phyloP scores from a whole-genome alignment of 805 yeast species.

The Wickerhamiella hasegawae region DNA sequence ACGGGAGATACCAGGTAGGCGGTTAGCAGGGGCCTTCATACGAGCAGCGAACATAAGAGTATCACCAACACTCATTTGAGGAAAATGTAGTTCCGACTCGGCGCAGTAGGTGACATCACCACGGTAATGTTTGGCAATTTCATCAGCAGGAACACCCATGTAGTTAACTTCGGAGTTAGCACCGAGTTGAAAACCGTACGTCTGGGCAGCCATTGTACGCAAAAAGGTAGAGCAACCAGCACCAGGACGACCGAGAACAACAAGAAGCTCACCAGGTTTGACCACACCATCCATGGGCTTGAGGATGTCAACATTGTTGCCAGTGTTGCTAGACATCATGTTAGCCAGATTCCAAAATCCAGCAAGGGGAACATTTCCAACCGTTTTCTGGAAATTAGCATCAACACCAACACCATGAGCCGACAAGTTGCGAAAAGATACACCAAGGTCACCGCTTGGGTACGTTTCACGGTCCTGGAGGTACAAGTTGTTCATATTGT shows the following conservation, averaged over 20 bases:
- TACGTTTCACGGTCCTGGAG: conserved; percentile 45
- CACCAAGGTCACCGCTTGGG: conserved; percentile 42
- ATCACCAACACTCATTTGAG: conserved; percentile 57
- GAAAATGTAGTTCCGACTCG: conserved; percentile 53
- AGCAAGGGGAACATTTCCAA: conserved; percentile 27
- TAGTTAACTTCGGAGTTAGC: conserved; percentile 40
- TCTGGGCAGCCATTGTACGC: conserved; percentile 46
- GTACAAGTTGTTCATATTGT: conserved; percentile 35
- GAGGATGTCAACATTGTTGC: conserved; percentile 8
- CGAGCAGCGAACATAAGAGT: conserved; percentile 56
- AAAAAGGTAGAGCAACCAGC: conserved; percentile 64
- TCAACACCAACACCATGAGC: conserved; percentile 45
- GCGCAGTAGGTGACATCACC: conserved; percentile 29
- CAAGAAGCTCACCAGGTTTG: conserved; percentile 49
- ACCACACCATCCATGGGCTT: conserved; percentile 25
- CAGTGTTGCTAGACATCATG: conserved; percentile 18
- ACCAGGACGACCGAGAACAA: conserved; percentile 61
- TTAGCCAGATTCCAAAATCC: conserved; percentile 14
- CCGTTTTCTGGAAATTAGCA: conserved; percentile 52
- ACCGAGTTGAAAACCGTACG: conserved; percentile 28
- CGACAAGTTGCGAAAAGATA: conserved; percentile 40
- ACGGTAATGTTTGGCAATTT: conserved; percentile 41
- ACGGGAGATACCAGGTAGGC: conserved; percentile 33
- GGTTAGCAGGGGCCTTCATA: conserved; percentile 43
- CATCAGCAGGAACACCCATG: conserved; percentile 45